Evolutionary conservation across 306 rosid genomes (phyloP).

Genomic region (Cicer chorassanicum): DNA sequence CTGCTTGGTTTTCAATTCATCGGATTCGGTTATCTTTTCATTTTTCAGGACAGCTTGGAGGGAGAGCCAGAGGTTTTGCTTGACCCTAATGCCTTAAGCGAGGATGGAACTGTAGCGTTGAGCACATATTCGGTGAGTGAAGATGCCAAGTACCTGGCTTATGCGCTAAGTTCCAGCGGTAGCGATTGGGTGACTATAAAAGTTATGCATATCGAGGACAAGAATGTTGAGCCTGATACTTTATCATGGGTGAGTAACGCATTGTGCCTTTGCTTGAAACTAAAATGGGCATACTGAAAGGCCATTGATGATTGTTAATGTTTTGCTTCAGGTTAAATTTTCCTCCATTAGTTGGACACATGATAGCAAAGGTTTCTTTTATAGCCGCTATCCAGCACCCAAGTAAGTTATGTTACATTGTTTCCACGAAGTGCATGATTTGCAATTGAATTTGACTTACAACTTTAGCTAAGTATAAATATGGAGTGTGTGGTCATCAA

Average conservation of each 20-base stretch:
- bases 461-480: constrained; percentile 13
- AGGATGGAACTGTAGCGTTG: constrained; percentile 87
- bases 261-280: not conserved
- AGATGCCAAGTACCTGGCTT: constrained; percentile 85
- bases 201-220: constrained; percentile 71
- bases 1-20: constrained; percentile 11
- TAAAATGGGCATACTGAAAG: not conserved
- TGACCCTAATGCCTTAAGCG: constrained; percentile 82
- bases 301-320: constrained; percentile 8
- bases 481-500: not conserved
- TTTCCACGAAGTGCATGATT: not conserved
- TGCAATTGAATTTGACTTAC: constrained; percentile 30
- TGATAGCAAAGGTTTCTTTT: constrained; percentile 89
- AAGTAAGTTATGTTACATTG: constrained; percentile 61
- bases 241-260: constrained; percentile 78
- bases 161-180: constrained; percentile 85
- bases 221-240: constrained; percentile 63
- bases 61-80: constrained; percentile 82
- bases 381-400: constrained; percentile 95
- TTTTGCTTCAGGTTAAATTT: constrained; percentile 81
- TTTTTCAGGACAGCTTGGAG: constrained; percentile 78
- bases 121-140: constrained; percentile 64
- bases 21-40: constrained; percentile 42
- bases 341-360: constrained; percentile 85
- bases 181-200: constrained; percentile 93